Evolutionary conservation across 768 basidiomycete genomes (phyloP), one percentile per base, ranked within the genome.

Genomic region (Phylloporus sp.): DNA sequence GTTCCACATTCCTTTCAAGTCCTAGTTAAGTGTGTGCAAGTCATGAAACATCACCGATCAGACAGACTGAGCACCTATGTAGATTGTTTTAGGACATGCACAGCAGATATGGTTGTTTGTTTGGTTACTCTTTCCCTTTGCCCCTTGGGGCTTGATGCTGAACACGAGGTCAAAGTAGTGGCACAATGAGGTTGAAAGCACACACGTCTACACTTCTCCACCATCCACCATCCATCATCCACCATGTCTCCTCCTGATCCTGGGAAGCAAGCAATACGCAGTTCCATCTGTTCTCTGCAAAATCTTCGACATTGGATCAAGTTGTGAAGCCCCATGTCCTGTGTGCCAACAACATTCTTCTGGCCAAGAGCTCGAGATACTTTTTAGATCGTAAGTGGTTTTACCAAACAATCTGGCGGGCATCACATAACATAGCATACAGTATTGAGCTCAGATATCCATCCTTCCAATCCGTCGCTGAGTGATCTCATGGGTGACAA

Each of bases 251-350:
- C 45, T 23, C 27, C 27, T 22, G 54, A 59, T 38, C 34, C 49
- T 10, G 10, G n/a, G 4, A 54, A 50, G 27, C 54, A 52, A 18
- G 59, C 34, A 60, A 70, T 49, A 67, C 66, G 1, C 64, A 63
- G 38, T 64, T 71, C 39, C 68, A 72, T 38, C 40, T 65, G 1
- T 71, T 58, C 28, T 67, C 66, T 0, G 36, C 61, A 5, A 52
- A 16, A 15, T 52, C 51, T 13, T 13, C 22, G 4, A 22, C 45
- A 9, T 40, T 53, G 2, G 28, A 58, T 9, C 51, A 29, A 12
- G 43, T 68, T 23, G 32, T 41, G 9, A 47, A 45, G 6, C 66
- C 60, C 29, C 61, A 57, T n/a, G 47, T 62, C 5, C 47, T 71
- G 13, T 71, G 55, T 11, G 58, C 63, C 9, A 72, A 70, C 45